Conservation (phyloP, 164 flowering plant genomes). For the Umbellularia californica region DNA sequence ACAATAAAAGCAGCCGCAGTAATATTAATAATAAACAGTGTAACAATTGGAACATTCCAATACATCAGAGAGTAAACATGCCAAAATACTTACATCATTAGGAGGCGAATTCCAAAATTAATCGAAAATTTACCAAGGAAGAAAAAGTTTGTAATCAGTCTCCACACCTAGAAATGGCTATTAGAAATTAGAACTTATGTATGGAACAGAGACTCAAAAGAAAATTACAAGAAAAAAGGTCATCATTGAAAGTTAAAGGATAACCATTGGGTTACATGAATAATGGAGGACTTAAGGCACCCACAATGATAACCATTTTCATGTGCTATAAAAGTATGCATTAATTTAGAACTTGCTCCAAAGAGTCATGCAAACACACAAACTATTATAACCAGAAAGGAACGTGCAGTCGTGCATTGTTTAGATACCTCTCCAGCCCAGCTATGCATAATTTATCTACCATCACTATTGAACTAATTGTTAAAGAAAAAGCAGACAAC, state of each 20-base stretch:
- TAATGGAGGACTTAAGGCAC: not conserved
- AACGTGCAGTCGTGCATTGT: not conserved
- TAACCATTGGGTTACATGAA: not conserved
- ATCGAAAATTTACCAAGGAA: constrained; percentile 85
- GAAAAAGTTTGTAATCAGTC: constrained; percentile 80
- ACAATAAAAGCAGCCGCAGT: too few species aligned
- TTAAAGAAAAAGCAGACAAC: too few species aligned
- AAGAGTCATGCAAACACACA: not conserved
- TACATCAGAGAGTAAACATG: not conserved
- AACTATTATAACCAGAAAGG: not conserved
- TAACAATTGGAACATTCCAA: too few species aligned
- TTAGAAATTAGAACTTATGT: not conserved
- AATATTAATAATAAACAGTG: too few species aligned
- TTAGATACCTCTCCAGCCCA: not conserved
- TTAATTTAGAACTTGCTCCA: not conserved
- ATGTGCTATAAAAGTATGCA: too few species aligned
- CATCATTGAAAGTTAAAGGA: not conserved
- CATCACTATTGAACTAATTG: not conserved
- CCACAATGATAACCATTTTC: not conserved
- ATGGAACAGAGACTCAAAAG: not conserved
- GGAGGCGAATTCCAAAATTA: constrained; percentile 90
- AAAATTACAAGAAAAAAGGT: not conserved
- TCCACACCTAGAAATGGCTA: constrained; percentile 63
- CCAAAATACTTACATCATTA: constrained; percentile 75
- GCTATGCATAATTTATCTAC: not conserved